Evolutionary conservation across 495 filamentous ascomycete genomes (phyloP).

Genomic region (Penicillium longicatenatum): DNA sequence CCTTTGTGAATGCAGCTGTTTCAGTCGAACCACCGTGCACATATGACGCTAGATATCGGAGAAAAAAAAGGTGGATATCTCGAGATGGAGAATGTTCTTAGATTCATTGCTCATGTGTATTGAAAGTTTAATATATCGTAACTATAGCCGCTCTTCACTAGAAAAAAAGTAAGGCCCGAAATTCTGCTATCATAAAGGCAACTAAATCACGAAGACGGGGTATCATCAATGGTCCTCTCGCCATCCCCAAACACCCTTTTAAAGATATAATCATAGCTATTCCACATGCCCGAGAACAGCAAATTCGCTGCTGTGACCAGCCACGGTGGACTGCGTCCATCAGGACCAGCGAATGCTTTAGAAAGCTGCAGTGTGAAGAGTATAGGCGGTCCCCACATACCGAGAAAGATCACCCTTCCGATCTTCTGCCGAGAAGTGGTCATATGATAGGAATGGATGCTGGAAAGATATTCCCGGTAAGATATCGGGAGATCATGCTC

Average conservation of each 20-base stretch:
- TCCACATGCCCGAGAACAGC: conserved; percentile 65
- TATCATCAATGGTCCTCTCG: conserved; percentile 65
- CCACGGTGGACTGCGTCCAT: conserved; percentile 71
- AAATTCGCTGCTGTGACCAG: conserved; percentile 46
- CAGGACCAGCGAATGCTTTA: conserved; percentile 56
- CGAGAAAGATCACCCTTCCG: conserved; percentile 62
- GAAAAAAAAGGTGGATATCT: neutral
- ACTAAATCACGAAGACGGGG: conserved; percentile 12
- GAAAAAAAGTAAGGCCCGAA: neutral
- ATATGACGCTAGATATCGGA: neutral
- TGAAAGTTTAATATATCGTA: neutral
- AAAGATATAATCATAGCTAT: conserved; percentile 70
- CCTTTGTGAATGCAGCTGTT: conserved; percentile 38
- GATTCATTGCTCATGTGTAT: neutral
- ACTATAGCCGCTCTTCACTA: neutral
- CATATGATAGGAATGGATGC: conserved; percentile 65
- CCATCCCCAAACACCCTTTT: conserved; percentile 79
- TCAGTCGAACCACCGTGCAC: neutral
- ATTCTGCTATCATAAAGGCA: neutral
- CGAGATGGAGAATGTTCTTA: neutral
- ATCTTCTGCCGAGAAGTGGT: conserved; percentile 67
- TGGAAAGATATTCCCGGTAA: conserved; percentile 69
- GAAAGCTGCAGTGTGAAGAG: conserved; percentile 48
- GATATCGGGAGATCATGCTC: conserved; percentile 76
- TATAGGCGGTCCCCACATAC: conserved; percentile 62